Base-by-base conservation (phyloP, 1,139 yeast genomes). In the Saccharomycopsis hybrid region DNA sequence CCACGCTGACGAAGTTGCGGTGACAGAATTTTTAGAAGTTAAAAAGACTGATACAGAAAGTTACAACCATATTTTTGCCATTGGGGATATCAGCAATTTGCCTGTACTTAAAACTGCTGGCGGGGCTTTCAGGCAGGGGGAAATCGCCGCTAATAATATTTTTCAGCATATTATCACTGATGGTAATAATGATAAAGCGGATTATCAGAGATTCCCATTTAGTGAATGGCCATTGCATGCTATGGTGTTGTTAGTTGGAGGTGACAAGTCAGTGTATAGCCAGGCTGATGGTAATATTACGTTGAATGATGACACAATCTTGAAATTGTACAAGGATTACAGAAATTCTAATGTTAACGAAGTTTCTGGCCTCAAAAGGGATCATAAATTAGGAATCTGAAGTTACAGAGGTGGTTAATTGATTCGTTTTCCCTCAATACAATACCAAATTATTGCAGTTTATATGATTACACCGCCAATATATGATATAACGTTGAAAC, bases 101-200 rank as follows among this genome's bases (percentile, higher is more conserved):
- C 54, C 56, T 7, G 38, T 56, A 3, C 51, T 56, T 36, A 59
- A 59, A 36, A 54, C 57, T 2, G 61, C 61, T 5, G 62, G 62
- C 13, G 55, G 59, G 40, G 62, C 62, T 4, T 55, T 28, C 43
- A 44, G 54, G 24, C 39, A 49, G 31, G 61, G 59, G 5, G 9
- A 11, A 5, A 33, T 43, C 2, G 60, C 57, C 2, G 55, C 53
- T 2, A 35, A 30, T 2, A 59, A 57, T 37, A 24, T 44, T 25
- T 44, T 28, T 32, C 18, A 36, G 18, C 5, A 9, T 5, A 30
- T 25, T 13, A 32, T 43, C 13, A 11, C 5, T 7, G 29, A 18
- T 18, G n/a, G n/a, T n/a, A 13, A 8, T 5, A 36, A 36, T 36
- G 7, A 5, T 5, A 36, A 36, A 24, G 39, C 5, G 5, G 13